Evolutionary conservation across 192 early-diverging fungal species (phyloP).

Genomic region (Piromyces sp.): DNA sequence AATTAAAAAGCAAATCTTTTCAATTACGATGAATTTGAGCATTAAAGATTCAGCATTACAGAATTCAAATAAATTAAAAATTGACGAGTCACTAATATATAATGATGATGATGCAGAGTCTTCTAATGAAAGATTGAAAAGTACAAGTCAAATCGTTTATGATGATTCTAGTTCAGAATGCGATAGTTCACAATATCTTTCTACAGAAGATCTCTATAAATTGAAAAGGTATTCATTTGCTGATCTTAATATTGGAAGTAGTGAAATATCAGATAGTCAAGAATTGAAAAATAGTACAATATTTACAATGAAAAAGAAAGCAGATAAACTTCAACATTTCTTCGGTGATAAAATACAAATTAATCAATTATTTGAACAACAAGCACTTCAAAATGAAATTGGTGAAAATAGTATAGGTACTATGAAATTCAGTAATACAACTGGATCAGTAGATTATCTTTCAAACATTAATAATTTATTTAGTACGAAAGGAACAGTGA

Average conservation of each 20-base stretch:
- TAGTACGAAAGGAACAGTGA: not conserved
- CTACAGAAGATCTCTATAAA: not conserved
- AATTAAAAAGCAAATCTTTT: not conserved
- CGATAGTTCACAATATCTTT: not conserved
- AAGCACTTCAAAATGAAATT: not conserved
- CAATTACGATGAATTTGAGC: not conserved
- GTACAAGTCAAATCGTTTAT: not conserved
- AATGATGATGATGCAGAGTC: not conserved
- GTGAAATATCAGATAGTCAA: not conserved
- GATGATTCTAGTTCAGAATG: not conserved
- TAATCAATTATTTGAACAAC: not conserved
- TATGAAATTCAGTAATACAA: not conserved
- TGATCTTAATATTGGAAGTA: not conserved
- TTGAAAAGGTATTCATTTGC: not conserved
- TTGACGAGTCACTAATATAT: not conserved
- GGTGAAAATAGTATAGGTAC: not conserved
- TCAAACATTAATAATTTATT: not conserved
- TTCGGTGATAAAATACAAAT: not conserved
- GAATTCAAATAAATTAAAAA: not conserved
- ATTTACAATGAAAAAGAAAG: not conserved
- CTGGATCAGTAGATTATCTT: not conserved
- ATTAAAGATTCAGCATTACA: not conserved
- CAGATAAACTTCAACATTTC: not conserved
- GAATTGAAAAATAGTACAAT: not conserved
- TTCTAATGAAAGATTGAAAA: not conserved